Percentiles rank a stretch among this genome's conserved stretches.
Conservation (phyloP, 2,329 filamentous ascomycete species). For the Leptographium galeiforme region DNA sequence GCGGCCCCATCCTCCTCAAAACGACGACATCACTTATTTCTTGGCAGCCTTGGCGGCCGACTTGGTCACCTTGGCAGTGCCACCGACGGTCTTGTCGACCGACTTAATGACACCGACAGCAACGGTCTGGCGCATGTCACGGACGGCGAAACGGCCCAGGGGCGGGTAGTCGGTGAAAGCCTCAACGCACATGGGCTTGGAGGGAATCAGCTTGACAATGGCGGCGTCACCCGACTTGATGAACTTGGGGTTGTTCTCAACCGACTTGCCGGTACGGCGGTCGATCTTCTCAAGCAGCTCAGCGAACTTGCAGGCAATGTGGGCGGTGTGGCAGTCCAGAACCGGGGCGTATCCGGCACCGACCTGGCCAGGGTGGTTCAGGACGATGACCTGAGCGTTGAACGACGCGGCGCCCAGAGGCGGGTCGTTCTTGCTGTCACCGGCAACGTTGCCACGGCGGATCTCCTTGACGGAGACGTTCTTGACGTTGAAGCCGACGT, state of each 20-base stretch:
- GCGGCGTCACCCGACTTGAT: conserved; percentile 99
- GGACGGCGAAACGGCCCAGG: conserved; percentile 99
- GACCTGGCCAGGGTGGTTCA: conserved; percentile 99
- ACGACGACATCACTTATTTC: conserved; percentile 43
- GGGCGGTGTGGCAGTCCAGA: conserved; percentile 99
- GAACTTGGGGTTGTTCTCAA: conserved; percentile 91
- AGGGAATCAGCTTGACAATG: conserved; percentile 99
- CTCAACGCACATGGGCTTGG: conserved; percentile 99
- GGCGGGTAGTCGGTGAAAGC: conserved; percentile 99
- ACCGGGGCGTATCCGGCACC: conserved; percentile 98
- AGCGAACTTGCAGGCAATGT: conserved; percentile 99
- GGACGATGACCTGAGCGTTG: conserved; percentile 99
- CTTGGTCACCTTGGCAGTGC: conserved; percentile 55
- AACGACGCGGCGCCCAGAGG: conserved; percentile 80
- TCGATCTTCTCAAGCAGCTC: conserved; percentile 99
- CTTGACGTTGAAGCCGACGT: conserved; percentile 99
- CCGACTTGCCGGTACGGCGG: conserved; percentile 97
- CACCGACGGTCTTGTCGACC: conserved; percentile 50
- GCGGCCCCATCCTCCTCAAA: conserved; percentile 4
- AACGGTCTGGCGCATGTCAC: conserved; percentile 90
- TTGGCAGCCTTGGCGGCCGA: conserved; percentile 60
- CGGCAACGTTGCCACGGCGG: conserved; percentile 98
- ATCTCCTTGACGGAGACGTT: conserved; percentile 99
- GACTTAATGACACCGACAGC: conserved; percentile 93
- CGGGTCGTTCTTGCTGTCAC: conserved; percentile 99